Conservation (phyloP, 225 moss, liverwort and hornwort species). For the Physcomitrium patens region DNA sequence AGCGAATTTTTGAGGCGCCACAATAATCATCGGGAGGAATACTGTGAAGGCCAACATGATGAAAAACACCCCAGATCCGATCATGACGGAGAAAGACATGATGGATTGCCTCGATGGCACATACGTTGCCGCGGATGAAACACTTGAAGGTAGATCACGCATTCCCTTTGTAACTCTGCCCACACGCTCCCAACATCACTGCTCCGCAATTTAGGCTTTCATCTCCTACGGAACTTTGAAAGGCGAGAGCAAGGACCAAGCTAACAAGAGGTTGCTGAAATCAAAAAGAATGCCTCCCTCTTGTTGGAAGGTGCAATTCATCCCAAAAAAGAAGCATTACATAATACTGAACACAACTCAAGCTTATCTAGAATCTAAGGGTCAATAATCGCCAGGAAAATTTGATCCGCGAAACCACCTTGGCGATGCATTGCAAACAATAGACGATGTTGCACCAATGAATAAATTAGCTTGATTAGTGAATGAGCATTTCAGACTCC, state of each 20-base stretch:
- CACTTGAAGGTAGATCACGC: slow-evolving; percentile 85
- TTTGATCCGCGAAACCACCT: slow-evolving; percentile 6
- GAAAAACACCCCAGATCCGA: slow-evolving; percentile 90
- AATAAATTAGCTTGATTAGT: not conserved
- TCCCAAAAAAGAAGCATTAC: too few species aligned
- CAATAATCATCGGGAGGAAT: slow-evolving; percentile 80
- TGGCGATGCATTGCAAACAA: not conserved
- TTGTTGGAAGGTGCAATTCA: too few species aligned
- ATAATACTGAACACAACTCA: too few species aligned
- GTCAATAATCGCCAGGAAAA: too few species aligned
- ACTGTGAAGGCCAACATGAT: slow-evolving; percentile 83
- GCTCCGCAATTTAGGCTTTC: slow-evolving; percentile 37
- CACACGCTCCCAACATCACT: slow-evolving; percentile 46
- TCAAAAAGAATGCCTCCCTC: not conserved
- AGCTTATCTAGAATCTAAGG: too few species aligned
- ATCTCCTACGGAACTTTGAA: not conserved
- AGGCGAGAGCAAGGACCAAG: slow-evolving; percentile 8
- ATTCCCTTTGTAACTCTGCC: slow-evolving; percentile 90
- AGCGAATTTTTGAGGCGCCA: slow-evolving; percentile 84
- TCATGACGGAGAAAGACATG: slow-evolving; percentile 77
- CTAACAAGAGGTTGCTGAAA: not conserved
- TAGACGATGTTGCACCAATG: not conserved
- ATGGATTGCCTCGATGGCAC: slow-evolving; percentile 84
- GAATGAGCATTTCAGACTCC: not conserved
- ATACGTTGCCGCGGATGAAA: slow-evolving; percentile 72